Base-by-base conservation (phyloP, 2,329 filamentous ascomycete genomes). In the Trichoderma guizhouense region DNA sequence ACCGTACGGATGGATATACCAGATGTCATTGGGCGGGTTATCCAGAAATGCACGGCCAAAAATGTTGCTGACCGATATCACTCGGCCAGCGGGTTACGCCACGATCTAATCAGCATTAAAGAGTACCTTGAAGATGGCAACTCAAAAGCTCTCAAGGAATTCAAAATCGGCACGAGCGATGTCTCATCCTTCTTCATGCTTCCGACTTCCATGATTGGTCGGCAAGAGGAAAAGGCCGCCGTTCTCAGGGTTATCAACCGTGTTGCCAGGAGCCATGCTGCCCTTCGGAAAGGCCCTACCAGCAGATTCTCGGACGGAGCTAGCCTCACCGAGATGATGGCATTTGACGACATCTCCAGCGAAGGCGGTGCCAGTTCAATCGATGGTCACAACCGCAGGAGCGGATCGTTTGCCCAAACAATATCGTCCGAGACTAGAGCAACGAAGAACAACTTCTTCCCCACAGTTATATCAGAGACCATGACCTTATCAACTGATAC, bases 171-270 rank as follows among this genome's bases (percentile, higher is more conserved):
- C 14, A 89, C 90, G n/a, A 93, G 91, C 72, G 95, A 98, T 80
- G 90, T 97, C 0, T 97, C 94, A 1, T 97, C 94, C 5, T 96
- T 97, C 78, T 98, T 98, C 82, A 92, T 94, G 75, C 86, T 98
- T 24, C 95, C 95, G 0, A 88, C 90, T 0, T 86, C 87, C 72
- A 94, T 97, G 86, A 92, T 97, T 74, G 95, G 95, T 4, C 89
- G 95, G 43, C 86, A 91, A 34, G 85, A 88, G 73, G 93, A 97
- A 79, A 90, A 89, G 55, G 85, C 90, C 61, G 87, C 88, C 47
- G 88, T 98, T 9, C 82, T 94, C 51, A 87, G 86, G 75, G 87
- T 96, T 43, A 93, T 98, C 64, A 91, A 97, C 74, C 91, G 90
- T 61, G 91, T 94, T 63, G 89, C 92, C 24, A 90, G 86, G 77